phyloP scores from a whole-genome alignment of 768 basidiomycete species.

The Rhizopogon roseolus region DNA sequence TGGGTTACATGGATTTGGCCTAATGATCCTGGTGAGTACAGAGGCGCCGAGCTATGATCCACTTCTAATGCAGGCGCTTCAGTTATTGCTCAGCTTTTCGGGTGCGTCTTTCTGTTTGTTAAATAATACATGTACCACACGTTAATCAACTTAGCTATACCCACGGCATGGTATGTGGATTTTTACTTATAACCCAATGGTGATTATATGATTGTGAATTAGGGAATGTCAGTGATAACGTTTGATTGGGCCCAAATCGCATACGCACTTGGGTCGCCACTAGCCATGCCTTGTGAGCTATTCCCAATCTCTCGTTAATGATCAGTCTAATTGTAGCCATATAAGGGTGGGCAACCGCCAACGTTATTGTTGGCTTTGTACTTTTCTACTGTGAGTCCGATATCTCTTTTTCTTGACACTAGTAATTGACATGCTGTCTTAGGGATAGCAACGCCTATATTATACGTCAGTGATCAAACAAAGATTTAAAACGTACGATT shows the following conservation, averaged over 20 bases:
- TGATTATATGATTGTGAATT: background rate
- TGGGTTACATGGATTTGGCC: constrained; percentile 56
- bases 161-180: constrained; percentile 39
- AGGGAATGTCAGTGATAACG: constrained; percentile 68
- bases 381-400: constrained; percentile 59
- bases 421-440: background rate
- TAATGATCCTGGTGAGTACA: constrained; percentile 37
- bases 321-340: constrained; percentile 1
- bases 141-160: constrained; percentile 18
- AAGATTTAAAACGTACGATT: constrained; percentile 23
- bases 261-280: constrained; percentile 39
- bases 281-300: constrained; percentile 59
- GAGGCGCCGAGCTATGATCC: constrained; percentile 14
- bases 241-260: constrained; percentile 79
- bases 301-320: background rate
- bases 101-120: constrained; percentile 25
- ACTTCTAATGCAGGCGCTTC: constrained; percentile 8
- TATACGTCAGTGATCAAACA: constrained; percentile 45
- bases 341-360: constrained; percentile 72
- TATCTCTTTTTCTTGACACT: background rate
- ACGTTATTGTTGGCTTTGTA: constrained; percentile 60
- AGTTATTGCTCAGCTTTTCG: constrained; percentile 45
- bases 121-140: background rate
- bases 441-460: constrained; percentile 31
- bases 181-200: background rate